Evolutionary conservation across 2,329 filamentous ascomycete genomes (phyloP), one percentile per base, ranked within the genome.

Genomic region (Dothidotthia symphoricarpi): DNA sequence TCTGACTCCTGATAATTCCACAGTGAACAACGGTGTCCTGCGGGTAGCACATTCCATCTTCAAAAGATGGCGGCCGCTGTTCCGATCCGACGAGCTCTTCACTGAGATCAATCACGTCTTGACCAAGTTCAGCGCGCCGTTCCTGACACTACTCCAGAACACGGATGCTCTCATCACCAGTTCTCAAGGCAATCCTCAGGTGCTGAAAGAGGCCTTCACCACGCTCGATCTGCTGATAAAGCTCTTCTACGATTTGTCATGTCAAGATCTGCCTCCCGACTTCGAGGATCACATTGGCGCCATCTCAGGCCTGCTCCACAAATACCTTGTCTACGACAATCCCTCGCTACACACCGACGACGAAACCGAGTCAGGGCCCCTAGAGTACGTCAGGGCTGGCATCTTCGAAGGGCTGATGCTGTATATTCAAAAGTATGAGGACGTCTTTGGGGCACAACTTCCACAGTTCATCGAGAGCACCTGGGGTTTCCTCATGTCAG

Each of bases 41-140:
- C 89, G 95, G 69, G 93, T 98, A 29, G 94, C 94, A 54, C 93
- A 98, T 70, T 97, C 93, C 32, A 97, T 98, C 57, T 98, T 97
- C 72, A 87, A 86, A 65, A 78, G 93, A 66, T 98, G 93, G 93
- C 80, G 93, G 50, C 94, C 93, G 7, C 76, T 98, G 27, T 96
- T 95, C 72, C 82, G 86, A 45, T 95, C 90, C 28, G 88, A 98
- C 68, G 88, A 86, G 34, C 80, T 98, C 9, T 98, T 89, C 67
- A 86, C 82, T 24, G 93, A 98, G 70, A 94, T 98, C 73, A 93
- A 95, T 68, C 93, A 98, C 72, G 94, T 98, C 39, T 78, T 98
- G 35, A 73, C 74, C 44, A 88, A 83, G 41, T 97, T 98, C 66
- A 86, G 88, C 42, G 73, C 79, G 26, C 85, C 93, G 0, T 97